phyloP scores from a whole-genome alignment of 2,329 filamentous ascomycete species.

The Xylariaceae sp. region DNA sequence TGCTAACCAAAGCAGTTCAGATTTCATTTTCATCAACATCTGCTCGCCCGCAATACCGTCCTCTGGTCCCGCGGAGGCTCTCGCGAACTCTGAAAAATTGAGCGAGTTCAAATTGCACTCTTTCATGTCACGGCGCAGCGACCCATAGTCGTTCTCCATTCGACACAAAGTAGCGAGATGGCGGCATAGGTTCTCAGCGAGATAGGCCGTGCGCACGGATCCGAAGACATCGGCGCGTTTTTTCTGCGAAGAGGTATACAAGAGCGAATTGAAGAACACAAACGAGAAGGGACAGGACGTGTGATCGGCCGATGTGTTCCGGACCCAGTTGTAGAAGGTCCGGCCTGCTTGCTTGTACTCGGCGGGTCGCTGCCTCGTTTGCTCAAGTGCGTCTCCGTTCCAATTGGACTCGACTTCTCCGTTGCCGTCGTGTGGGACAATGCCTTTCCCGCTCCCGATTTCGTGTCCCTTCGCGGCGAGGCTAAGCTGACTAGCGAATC shows the following conservation, averaged over 20 bases:
- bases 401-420: not conserved
- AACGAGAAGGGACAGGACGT: slow-evolving; percentile 15
- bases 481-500: not conserved
- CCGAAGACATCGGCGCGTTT: not conserved
- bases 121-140: slow-evolving; percentile 20
- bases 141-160: slow-evolving; percentile 35
- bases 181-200: slow-evolving; percentile 1
- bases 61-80: not conserved
- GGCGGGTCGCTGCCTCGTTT: not conserved
- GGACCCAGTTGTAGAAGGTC: slow-evolving; percentile 15
- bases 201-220: not conserved
- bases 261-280: slow-evolving; percentile 9
- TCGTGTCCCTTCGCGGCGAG: not conserved
- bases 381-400: not conserved
- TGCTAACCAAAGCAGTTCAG: slow-evolving; percentile 6
- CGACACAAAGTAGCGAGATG: slow-evolving; percentile 26
- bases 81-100: slow-evolving; percentile 29
- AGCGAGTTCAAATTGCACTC: slow-evolving; percentile 33
- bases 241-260: not conserved
- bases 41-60: not conserved
- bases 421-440: not conserved
- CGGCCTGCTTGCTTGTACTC: not conserved
- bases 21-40: not conserved
- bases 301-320: slow-evolving; percentile 15
- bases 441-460: not conserved